A percentile compares a stretch with the other conserved stretches of the same genome.
Evolutionary conservation across 208 protist genomes (phyloP).

Genomic region (Wallacemonas sp.): DNA sequence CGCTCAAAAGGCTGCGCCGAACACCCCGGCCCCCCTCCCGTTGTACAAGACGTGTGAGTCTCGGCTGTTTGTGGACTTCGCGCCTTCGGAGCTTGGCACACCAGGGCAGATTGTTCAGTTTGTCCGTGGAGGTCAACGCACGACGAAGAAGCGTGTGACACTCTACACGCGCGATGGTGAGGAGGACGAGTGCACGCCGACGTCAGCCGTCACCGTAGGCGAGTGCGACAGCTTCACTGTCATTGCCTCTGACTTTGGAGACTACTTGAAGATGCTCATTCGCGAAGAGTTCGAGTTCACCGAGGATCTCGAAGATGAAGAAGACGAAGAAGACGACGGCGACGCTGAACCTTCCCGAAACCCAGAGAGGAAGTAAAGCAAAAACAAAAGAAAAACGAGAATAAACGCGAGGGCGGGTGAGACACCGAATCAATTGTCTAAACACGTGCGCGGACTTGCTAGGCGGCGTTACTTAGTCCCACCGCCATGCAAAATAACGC

Average conservation of each 20-base stretch:
- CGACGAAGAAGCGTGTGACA: neutral
- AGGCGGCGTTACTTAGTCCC: no score
- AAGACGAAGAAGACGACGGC: constrained; percentile 44
- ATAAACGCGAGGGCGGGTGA: neutral
- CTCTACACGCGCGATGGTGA: neutral
- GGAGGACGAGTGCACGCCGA: neutral
- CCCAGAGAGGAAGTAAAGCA: neutral
- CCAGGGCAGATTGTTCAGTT: constrained; percentile 54
- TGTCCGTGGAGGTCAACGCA: constrained; percentile 15
- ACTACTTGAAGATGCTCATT: constrained; percentile 57
- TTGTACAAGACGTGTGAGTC: constrained; percentile 21
- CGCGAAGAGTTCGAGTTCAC: constrained; percentile 61
- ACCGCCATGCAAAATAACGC: no score
- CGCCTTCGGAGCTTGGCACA: constrained; percentile 19
- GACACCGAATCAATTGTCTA: neutral
- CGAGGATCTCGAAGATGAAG: constrained; percentile 52
- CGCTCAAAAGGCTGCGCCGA: neutral
- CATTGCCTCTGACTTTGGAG: constrained; percentile 50
- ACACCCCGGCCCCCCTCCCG: neutral
- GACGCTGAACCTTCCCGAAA: neutral
- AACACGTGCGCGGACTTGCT: neutral
- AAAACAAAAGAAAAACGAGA: neutral
- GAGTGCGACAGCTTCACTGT: constrained; percentile 45
- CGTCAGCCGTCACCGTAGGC: neutral
- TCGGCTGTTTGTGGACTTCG: constrained; percentile 55